These are phyloP conservation scores for Malus hybrid DNA, from an alignment of 331 rosid genomes.

Conservation along the genomic window DNA sequence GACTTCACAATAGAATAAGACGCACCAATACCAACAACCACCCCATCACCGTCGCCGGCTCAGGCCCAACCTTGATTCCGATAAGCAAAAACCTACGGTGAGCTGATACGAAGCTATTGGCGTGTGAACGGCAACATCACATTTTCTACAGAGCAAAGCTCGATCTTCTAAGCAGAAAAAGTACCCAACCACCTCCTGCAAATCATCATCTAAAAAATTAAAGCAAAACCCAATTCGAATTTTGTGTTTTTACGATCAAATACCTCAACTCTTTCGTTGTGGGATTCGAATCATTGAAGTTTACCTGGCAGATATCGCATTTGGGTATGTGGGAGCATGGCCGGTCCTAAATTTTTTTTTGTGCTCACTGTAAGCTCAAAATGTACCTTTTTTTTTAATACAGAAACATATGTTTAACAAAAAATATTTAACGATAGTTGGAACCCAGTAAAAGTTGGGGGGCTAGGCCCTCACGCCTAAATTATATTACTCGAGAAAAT, in stretches of 20 bases:
- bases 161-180: conserved; percentile 96
- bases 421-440: too few relatives aligned
- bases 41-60: conserved; percentile 18
- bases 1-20: conserved; percentile 45
- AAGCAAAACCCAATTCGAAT: neutral
- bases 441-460: too few relatives aligned
- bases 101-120: conserved; percentile 46
- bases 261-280: neutral
- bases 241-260: neutral
- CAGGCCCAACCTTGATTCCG: conserved; percentile 70
- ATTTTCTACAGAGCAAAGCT: conserved; percentile 81
- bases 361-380: too few relatives aligned
- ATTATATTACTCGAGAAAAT: too few relatives aligned
- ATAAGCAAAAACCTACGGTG: conserved; percentile 78
- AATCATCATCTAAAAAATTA: neutral
- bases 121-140: conserved; percentile 76
- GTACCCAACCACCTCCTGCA: conserved; percentile 82
- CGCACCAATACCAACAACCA: conserved; percentile 15
- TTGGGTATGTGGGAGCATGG: conserved; percentile 61
- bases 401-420: too few relatives aligned
- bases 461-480: too few relatives aligned
- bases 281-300: neutral
- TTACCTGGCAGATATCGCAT: conserved; percentile 90
- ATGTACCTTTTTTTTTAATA: too few relatives aligned
- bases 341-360: too few relatives aligned